Evolutionary conservation across 352 stramenopile species (phyloP).

Genomic region (Phytophthora nicotianae): DNA sequence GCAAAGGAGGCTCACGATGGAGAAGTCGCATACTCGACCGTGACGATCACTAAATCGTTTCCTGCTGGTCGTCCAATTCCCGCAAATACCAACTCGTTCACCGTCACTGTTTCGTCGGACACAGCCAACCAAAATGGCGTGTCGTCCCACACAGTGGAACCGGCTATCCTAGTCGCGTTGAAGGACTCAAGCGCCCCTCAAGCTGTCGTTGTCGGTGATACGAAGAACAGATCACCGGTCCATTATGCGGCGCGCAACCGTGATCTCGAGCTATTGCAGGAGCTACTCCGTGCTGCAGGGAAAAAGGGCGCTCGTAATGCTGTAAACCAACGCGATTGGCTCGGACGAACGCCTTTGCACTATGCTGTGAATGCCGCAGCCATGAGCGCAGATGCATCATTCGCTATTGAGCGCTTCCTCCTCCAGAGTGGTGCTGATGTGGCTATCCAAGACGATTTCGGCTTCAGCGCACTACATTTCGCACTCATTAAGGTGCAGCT

Average conservation of each 20-base stretch:
- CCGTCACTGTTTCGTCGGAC: conserved; percentile 5
- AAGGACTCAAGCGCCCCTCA: conserved; percentile 47
- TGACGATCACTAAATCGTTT: conserved; percentile 28
- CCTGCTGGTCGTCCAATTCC: conserved; percentile 13
- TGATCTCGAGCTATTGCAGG: conserved; percentile 61
- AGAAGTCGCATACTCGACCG: conserved; percentile 57
- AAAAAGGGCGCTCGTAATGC: conserved; percentile 39
- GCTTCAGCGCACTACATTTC: conserved; percentile 66
- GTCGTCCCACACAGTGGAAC: conserved; percentile 18
- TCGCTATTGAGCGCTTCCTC: conserved; percentile 78
- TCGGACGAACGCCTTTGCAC: conserved; percentile 69
- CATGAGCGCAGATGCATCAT: conserved; percentile 77
- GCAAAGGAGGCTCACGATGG: conserved; percentile 53
- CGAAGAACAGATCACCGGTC: conserved; percentile 54
- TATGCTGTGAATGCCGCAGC: conserved; percentile 71
- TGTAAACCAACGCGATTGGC: conserved; percentile 57
- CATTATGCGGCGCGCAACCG: conserved; percentile 68
- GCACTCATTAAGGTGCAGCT: conserved; percentile 73
- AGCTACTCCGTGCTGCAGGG: conserved; percentile 43
- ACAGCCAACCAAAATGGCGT: conserved; percentile 3
- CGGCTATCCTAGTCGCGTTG: conserved; percentile 61
- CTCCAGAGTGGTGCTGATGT: conserved; percentile 58
- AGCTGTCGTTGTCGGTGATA: conserved; percentile 52
- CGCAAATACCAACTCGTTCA: conserved; percentile 14
- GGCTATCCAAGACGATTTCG: conserved; percentile 64